Evolutionary conservation across 2,329 filamentous ascomycete genomes (phyloP), one percentile per base, ranked within the genome.

Genomic region (Hymenoscyphus occultus): DNA sequence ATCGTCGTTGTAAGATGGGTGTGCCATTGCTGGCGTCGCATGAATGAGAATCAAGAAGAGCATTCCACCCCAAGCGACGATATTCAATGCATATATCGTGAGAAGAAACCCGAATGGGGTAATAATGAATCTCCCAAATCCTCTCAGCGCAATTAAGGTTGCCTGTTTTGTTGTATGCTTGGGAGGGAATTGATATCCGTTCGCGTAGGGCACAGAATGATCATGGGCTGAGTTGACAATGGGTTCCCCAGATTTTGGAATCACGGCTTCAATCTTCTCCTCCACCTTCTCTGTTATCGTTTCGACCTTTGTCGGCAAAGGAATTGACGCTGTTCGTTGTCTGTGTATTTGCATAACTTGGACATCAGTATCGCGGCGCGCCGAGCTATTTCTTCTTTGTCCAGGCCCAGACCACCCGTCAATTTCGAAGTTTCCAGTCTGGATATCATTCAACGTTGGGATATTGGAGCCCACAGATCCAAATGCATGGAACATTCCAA

Each of bases 11-110:
- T 65, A 69, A n/a, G 48, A 64, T 1, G 69, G 70, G 22, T 70
- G 74, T 88, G 90, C 90, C 89, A 92, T 91, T 68, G 86, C 85
- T 1, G 88, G 87, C 2, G 85, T 80, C 65, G 83, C 91, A 69
- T 91, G 90, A 79, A 87, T 89, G 48, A 96, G 85, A 5, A 96
- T 81, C 16, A 96, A 80, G 78, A 96, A 95, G 39, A 96, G 83
- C 92, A 96, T 95, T 64, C 90, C 91, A 56, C 92, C 92, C 92
- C 92, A 96, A 0, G 90, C 92, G 5, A 96, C 86, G 16, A 96
- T 85, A 68, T 93, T 93, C 63, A 94, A 82, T 12, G 88, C 86
- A 77, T 96, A 96, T 10, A 96, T 75, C 1, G 89, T 91, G 59
- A 93, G 84, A 64, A 90, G 79, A 74, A 93, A 92, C 1, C 92